Percentiles rank a stretch among this genome's conserved stretches.
phyloP scores from a whole-genome alignment of 2,329 filamentous ascomycete species.

The Sclerotinia sclerotiorum region DNA sequence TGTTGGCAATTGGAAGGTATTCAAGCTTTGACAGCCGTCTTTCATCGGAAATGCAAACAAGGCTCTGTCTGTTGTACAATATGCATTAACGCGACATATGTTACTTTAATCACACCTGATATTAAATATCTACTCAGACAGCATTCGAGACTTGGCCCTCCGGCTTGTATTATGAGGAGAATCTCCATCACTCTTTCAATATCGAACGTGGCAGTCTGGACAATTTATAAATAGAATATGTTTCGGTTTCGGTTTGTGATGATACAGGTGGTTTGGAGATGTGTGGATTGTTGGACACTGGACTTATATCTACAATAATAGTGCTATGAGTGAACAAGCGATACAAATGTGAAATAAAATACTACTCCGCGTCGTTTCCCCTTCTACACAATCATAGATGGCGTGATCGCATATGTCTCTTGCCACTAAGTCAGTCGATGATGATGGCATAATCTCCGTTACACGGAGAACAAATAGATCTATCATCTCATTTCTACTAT shows the following conservation, averaged over 20 bases:
- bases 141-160: not conserved
- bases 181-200: not conserved
- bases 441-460: no score
- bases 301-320: no score
- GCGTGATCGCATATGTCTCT: no score
- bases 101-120: not conserved
- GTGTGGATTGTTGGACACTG: no score
- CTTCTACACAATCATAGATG: no score
- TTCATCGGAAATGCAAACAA: not conserved
- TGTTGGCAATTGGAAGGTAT: slow-evolving; percentile 44
- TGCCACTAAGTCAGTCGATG: no score
- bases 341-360: no score
- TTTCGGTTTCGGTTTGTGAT: not conserved
- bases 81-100: not conserved
- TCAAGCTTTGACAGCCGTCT: slow-evolving; percentile 39
- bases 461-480: no score
- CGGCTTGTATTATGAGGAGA: not conserved
- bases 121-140: not conserved
- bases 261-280: no score
- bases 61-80: not conserved
- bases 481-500: no score
- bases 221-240: not conserved
- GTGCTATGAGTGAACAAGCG: no score
- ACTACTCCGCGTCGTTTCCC: no score
- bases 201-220: not conserved